Percentiles rank a stretch among this genome's conserved stretches.
Evolutionary conservation across 164 flowering plant species (phyloP).

Genomic region (Kalanchoe fedtschenkoi): DNA sequence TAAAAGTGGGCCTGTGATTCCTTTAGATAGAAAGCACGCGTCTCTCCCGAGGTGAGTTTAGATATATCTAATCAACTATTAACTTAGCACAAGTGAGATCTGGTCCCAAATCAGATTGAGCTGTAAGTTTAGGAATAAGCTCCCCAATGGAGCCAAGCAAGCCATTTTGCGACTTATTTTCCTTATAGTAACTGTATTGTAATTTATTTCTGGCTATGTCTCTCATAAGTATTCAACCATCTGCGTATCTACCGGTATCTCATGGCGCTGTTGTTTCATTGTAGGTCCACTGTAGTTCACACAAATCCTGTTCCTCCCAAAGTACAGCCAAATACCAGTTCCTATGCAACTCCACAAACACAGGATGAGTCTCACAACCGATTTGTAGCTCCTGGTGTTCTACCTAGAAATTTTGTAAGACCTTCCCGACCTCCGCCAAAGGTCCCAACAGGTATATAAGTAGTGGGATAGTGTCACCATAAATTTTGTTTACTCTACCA

Average conservation of each 20-base stretch:
- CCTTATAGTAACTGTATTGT: neutral
- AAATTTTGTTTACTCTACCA: neutral
- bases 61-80: neutral
- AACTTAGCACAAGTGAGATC: neutral
- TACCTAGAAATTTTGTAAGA: constrained; percentile 31
- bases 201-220: neutral
- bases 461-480: neutral
- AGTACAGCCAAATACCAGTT: constrained; percentile 30
- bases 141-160: neutral
- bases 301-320: constrained; percentile 44
- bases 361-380: constrained; percentile 25
- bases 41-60: constrained; percentile 74
- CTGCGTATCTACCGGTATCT: neutral
- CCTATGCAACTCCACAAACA: constrained; percentile 28
- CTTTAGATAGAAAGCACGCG: constrained; percentile 71
- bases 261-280: neutral
- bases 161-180: neutral
- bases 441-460: constrained; percentile 30
- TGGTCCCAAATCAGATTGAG: neutral
- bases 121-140: neutral
- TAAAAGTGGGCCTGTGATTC: constrained; percentile 60
- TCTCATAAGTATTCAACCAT: neutral
- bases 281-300: constrained; percentile 70
- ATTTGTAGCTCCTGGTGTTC: constrained; percentile 27
- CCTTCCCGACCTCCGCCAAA: constrained; percentile 34